These are phyloP conservation scores for Conringia planisiliqua DNA, from an alignment of 345 rosid genomes.

Conservation along the genomic window DNA sequence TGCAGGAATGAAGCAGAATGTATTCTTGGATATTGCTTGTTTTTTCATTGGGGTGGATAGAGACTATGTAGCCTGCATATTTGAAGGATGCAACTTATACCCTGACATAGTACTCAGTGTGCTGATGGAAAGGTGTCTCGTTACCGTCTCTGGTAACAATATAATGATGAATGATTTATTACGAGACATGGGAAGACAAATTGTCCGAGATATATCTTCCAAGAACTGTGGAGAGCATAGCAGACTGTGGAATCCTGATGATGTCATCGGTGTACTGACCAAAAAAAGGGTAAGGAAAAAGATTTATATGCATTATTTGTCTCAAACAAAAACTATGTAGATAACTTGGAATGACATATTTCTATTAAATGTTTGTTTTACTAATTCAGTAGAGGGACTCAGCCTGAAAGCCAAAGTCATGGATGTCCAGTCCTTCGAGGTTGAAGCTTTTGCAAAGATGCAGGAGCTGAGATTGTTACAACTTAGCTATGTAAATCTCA, in stretches of 20 bases:
- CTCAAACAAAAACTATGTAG: too few relatives aligned
- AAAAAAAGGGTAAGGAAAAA: not conserved
- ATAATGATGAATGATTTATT: slow-evolving; percentile 30
- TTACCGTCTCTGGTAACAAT: not conserved
- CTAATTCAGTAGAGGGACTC: not conserved
- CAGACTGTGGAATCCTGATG: slow-evolving; percentile 22
- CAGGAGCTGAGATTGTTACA: slow-evolving; percentile 1
- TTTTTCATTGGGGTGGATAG: slow-evolving; percentile 20
- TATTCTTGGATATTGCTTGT: slow-evolving; percentile 33
- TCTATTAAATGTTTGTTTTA: not conserved
- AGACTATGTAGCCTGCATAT: slow-evolving; percentile 7
- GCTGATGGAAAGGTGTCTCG: not conserved
- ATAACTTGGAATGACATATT: too few relatives aligned
- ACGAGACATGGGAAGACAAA: slow-evolving; percentile 33
- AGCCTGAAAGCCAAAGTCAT: not conserved
- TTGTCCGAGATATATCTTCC: slow-evolving; percentile 7
- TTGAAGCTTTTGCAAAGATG: not conserved
- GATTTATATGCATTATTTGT: not conserved
- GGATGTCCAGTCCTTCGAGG: not conserved
- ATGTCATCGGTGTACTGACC: slow-evolving; percentile 10
- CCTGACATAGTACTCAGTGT: not conserved
- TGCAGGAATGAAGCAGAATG: too few relatives aligned
- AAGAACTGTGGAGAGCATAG: slow-evolving; percentile 19
- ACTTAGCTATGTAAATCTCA: not conserved
- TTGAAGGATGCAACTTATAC: slow-evolving; percentile 20